Evolutionary conservation across 2,329 filamentous ascomycete species (phyloP), one percentile per base, ranked within the genome.

Genomic region (Colletotrichum sp.): DNA sequence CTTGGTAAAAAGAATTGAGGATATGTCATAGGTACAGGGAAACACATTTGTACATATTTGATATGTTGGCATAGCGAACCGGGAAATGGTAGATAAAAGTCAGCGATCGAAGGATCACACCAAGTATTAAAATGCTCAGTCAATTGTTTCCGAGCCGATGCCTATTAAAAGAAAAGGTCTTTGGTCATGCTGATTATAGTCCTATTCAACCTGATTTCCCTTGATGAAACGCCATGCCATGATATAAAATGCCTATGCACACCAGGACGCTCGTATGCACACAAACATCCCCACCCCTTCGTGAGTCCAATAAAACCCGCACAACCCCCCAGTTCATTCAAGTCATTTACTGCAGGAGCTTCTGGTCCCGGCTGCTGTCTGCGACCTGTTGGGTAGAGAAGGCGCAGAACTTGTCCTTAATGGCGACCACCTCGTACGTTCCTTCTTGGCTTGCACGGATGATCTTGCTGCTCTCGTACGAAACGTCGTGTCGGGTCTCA

Each of bases 351-450:
- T 77, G 52, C 30, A 78, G 66, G 43, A 78, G 73, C 82, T 88
- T 83, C 81, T 85, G 80, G 61, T 88, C 86, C 78, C 85, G 87
- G 75, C 87, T 89, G 52, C 60, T 71, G 67, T 88, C 88, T 61
- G 86, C 86, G 52, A 89, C 85, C 78, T 91, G 90, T 81, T 93
- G 90, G 76, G 93, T 96, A 61, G 95, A 95, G 84, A 98, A 98
- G 30, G 95, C 93, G 83, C 97, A 99, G 86, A 92, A 97, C 81
- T 92, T 92, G 85, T 99, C 97, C 88, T 97, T 97, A 85, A 99
- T 98, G 13, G 95, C 94, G 34, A 98, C 95, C 21, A 99, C 96
- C 86, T 99, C 97, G 82, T 99, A 99, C 79, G 96, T 98, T 66
- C 97, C 97, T 88, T 98, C 97, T 82, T 98, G 95, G 79, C 94